A percentile compares a stretch with the other conserved stretches of the same genome.
phyloP scores from a whole-genome alignment of 768 basidiomycete genomes.

The Fibroporia radiculosa region DNA sequence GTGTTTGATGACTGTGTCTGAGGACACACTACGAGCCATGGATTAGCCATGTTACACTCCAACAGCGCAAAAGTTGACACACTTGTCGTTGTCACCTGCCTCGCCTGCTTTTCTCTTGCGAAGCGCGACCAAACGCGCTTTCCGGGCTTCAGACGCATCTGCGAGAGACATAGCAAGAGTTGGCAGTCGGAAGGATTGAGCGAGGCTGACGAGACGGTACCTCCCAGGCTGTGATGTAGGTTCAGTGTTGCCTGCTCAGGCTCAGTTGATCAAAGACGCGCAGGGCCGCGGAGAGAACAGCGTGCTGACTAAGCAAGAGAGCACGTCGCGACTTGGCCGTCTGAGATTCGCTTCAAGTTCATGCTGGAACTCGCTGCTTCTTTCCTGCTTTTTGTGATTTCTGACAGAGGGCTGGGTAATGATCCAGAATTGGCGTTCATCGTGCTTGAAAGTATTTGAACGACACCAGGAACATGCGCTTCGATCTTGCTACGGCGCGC shows the following conservation, averaged over 20 bases:
- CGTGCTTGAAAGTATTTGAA: conserved; percentile 17
- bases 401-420: not conserved
- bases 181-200: not conserved
- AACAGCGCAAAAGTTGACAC: conserved; percentile 22
- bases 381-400: not conserved
- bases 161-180: conserved; percentile 50
- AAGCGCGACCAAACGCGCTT: conserved; percentile 72
- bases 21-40: conserved; percentile 8
- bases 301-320: conserved; percentile 13
- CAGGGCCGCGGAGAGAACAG: conserved; percentile 1
- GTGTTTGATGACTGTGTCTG: conserved; percentile 48
- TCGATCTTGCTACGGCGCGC: conserved; percentile 36
- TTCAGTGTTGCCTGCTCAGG: not conserved
- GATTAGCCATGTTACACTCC: not conserved
- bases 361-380: not conserved
- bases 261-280: not conserved
- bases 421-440: conserved; percentile 13
- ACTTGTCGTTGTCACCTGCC: conserved; percentile 33
- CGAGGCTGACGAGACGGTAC: too few relatives aligned
- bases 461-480: conserved; percentile 6
- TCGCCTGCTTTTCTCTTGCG: conserved; percentile 65
- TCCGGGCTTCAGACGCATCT: conserved; percentile 73
- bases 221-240: too few relatives aligned
- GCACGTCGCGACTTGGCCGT: too few relatives aligned
- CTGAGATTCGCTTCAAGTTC: too few relatives aligned